phyloP scores from a whole-genome alignment of 2,329 filamentous ascomycete genomes.

The Cadophora sp. region DNA sequence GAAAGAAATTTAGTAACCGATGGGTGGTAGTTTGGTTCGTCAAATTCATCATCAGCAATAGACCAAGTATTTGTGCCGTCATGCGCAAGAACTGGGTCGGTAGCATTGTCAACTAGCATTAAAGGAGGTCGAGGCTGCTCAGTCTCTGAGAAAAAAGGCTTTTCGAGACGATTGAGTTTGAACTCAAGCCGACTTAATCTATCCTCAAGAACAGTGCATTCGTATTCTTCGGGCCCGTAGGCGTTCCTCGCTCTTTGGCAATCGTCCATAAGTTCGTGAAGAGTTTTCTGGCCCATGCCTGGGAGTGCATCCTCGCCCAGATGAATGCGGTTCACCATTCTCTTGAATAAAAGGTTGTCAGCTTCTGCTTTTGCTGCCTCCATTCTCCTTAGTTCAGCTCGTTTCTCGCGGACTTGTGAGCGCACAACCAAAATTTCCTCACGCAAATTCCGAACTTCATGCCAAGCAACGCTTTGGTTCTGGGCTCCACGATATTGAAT shows the following conservation, averaged over 20 bases:
- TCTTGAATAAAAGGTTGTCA: conserved; percentile 28
- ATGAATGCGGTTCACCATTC: conserved; percentile 5
- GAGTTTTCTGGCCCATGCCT: conserved; percentile 10
- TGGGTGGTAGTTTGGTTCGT: conserved; percentile 31
- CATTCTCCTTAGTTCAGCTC: conserved; percentile 21
- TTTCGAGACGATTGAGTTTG: conserved; percentile 18
- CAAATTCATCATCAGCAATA: conserved; percentile 1
- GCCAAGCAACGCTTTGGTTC: conserved; percentile 12
- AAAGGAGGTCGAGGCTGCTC: not conserved
- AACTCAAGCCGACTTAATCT: conserved; percentile 22
- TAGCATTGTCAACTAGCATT: not conserved
- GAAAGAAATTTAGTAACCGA: conserved; percentile 27
- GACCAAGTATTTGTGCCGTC: not conserved
- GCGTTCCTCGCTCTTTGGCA: conserved; percentile 22
- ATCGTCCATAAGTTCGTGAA: conserved; percentile 21
- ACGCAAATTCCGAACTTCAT: conserved; percentile 15
- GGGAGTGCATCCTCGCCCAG: not conserved
- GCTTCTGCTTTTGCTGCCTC: conserved; percentile 24
- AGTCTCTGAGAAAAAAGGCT: conserved; percentile 3
- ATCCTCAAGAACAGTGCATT: conserved; percentile 31
- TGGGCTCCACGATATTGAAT: no score
- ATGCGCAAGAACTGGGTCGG: no score
- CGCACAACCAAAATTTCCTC: conserved; percentile 23
- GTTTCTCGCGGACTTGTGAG: conserved; percentile 25
- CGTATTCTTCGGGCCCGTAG: conserved; percentile 28